Percentiles rank a stretch among this genome's conserved stretches.
phyloP scores from a whole-genome alignment of 176 grass and related monocot species.

The Ensete ventricosum region DNA sequence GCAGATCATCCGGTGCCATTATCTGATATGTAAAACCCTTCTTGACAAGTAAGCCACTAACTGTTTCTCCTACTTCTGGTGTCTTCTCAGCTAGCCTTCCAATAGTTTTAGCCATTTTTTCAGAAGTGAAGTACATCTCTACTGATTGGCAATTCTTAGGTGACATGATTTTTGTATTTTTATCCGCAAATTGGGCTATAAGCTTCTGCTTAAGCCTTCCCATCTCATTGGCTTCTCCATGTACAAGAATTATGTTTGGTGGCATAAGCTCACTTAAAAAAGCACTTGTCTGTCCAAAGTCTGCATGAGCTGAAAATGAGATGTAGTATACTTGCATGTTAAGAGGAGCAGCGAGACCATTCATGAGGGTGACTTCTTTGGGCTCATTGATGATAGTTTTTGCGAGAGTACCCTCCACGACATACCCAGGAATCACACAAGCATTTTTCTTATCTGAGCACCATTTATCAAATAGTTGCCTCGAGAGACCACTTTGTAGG shows the following conservation, averaged over 20 bases:
- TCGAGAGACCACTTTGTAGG: slow-evolving; percentile 87
- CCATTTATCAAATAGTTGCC: slow-evolving; percentile 94
- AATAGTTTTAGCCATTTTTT: slow-evolving; percentile 93
- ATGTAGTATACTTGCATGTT: slow-evolving; percentile 92
- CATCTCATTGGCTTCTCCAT: slow-evolving; percentile 96
- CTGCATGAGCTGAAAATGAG: slow-evolving; percentile 92
- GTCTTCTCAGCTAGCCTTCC: slow-evolving; percentile 73
- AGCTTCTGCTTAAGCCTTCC: slow-evolving; percentile 87
- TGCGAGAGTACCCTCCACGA: slow-evolving; percentile 76
- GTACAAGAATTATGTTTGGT: slow-evolving; percentile 91
- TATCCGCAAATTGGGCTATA: slow-evolving; percentile 57
- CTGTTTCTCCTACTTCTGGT: slow-evolving; percentile 48
- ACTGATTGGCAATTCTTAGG: slow-evolving; percentile 94
- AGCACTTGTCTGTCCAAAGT: slow-evolving; percentile 78
- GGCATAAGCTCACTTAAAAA: slow-evolving; percentile 77
- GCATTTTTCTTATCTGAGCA: slow-evolving; percentile 90
- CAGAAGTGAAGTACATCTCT: slow-evolving; percentile 76
- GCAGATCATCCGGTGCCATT: slow-evolving; percentile 89
- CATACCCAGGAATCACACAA: slow-evolving; percentile 90
- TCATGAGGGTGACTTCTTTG: slow-evolving; percentile 86
- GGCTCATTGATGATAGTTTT: slow-evolving; percentile 93
- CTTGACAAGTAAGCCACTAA: slow-evolving; percentile 74
- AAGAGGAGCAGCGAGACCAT: slow-evolving; percentile 77
- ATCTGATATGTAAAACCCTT: slow-evolving; percentile 96
- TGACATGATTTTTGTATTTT: slow-evolving; percentile 59